These are phyloP conservation scores for Thinopyrum obtusiflorum DNA, from an alignment of 202 grass and related monocot genomes.

Conservation along the genomic window DNA sequence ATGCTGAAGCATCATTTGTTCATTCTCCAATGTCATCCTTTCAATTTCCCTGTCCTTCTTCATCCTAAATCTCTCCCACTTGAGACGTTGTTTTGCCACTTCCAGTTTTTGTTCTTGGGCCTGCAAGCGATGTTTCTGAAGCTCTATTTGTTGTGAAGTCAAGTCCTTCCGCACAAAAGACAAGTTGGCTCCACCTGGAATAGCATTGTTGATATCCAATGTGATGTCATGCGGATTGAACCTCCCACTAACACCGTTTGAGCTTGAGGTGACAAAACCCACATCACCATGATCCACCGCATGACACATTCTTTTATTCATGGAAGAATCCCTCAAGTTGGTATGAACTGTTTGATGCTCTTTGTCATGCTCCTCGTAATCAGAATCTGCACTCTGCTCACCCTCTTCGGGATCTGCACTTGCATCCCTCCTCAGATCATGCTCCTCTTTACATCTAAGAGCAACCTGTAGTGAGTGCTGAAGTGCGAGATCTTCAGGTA, in stretches of 20 bases:
- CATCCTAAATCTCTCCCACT: constrained; percentile 71
- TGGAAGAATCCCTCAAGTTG: constrained; percentile 30
- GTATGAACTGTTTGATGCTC: constrained; percentile 35
- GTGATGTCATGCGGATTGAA: constrained; percentile 15
- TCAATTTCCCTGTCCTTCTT: constrained; percentile 84
- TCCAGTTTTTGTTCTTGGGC: constrained; percentile 52
- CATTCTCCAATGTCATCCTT: constrained; percentile 72
- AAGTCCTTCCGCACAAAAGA: constrained; percentile 30
- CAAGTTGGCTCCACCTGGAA: constrained; percentile 39
- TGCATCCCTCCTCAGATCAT: constrained; percentile 37
- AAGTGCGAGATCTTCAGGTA: constrained; percentile 71
- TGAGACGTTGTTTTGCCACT: constrained; percentile 58
- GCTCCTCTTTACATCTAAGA: constrained; percentile 71
- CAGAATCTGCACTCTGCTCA: constrained; percentile 61
- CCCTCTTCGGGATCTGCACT: constrained; percentile 62
- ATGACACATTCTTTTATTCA: constrained; percentile 58
- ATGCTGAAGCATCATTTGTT: constrained; percentile 72
- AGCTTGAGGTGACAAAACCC: constrained; percentile 40
- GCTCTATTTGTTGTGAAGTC: constrained; percentile 42
- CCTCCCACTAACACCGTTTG: constrained; percentile 37
- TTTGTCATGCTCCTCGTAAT: constrained; percentile 59
- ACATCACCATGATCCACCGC: constrained; percentile 35
- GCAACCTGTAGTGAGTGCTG: constrained; percentile 73
- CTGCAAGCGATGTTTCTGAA: constrained; percentile 48
- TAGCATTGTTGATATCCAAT: constrained; percentile 61